Percentiles rank a stretch among this genome's conserved stretches.
phyloP scores from a whole-genome alignment of 371 early-diverging fungal genomes.

The Choanephora cucurbitarum region DNA sequence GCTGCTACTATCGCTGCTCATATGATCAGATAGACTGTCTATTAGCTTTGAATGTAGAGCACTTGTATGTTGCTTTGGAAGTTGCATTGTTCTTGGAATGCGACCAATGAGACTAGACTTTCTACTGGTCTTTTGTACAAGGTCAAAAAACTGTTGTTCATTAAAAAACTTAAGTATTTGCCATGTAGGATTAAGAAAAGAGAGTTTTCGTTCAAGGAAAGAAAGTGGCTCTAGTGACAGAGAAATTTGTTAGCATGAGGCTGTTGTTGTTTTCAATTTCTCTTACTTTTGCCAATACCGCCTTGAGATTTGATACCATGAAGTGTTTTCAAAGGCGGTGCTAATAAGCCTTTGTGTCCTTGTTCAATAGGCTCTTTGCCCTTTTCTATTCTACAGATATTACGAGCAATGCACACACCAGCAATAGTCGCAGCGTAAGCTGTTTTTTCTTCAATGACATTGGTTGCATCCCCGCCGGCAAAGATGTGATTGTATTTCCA shows the following conservation, averaged over 20 bases:
- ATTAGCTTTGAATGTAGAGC: neutral
- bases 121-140: slow-evolving; percentile 28
- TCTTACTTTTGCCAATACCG: slow-evolving; percentile 49
- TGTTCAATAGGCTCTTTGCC: slow-evolving; percentile 45
- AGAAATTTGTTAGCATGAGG: slow-evolving; percentile 1
- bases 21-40: no score
- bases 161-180: slow-evolving; percentile 38
- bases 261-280: neutral
- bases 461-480: slow-evolving; percentile 69
- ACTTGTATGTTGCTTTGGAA: slow-evolving; percentile 1
- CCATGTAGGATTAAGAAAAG: slow-evolving; percentile 40
- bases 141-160: slow-evolving; percentile 35
- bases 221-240: slow-evolving; percentile 21
- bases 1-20: no score
- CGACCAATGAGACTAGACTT: slow-evolving; percentile 20
- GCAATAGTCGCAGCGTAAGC: slow-evolving; percentile 61
- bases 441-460: slow-evolving; percentile 62
- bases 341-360: slow-evolving; percentile 40
- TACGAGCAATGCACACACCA: slow-evolving; percentile 52
- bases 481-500: slow-evolving; percentile 62
- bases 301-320: slow-evolving; percentile 48
- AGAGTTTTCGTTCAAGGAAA: slow-evolving; percentile 26
- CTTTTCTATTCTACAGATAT: slow-evolving; percentile 50
- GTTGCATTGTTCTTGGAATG: slow-evolving; percentile 16
- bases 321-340: slow-evolving; percentile 39